Evolutionary conservation across 345 rosid genomes (phyloP), one percentile per base, ranked within the genome.

Genomic region (Zanthoxylum bungeanum): DNA sequence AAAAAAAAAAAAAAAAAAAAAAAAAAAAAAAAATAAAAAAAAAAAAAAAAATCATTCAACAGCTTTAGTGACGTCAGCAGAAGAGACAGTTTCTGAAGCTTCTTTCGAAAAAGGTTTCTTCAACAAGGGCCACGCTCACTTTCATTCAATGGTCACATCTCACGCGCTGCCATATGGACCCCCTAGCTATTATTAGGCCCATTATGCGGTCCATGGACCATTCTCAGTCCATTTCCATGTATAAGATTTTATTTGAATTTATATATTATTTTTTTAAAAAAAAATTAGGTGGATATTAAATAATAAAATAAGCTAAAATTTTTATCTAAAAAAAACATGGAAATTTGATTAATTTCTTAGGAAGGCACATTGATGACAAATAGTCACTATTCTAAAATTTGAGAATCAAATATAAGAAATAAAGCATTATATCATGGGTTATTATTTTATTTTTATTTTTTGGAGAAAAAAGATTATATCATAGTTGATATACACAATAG

Each of bases 51-150:
- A n/a, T n/a, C n/a, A n/a, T n/a, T n/a, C n/a, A n/a, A n/a, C n/a
- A n/a, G n/a, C n/a, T n/a, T n/a, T 22, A n/a, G 69, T 44, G 58
- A 62, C 49, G 56, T 61, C 74, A 73, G 31, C 62, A 50, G n/a
- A 44, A 6, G 4, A 9, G 66, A 44, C 60, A 36, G 4, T 27
- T 53, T 72, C 34, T 53, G 70, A 58, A 7, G 47, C 52, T 55
- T 39, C 22, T 66, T 55, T 24, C 2, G 3, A 57, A 44, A 44
- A 44, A 1, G 19, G 2, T 14, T 44, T 4, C 6, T 44, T 44
- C 16, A 12, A 9, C 46, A 12, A n/a, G n/a, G n/a, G n/a, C 73
- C 76, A 67, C 74, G 50, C 47, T 70, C 66, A 39, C 68, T 70
- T 58, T 50, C 53, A 9, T 3, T 9, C 24, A 2, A 58, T 50